Evolutionary conservation across 371 early-diverging fungal species (phyloP).

Genomic region (Conidiobolus incongruus): DNA sequence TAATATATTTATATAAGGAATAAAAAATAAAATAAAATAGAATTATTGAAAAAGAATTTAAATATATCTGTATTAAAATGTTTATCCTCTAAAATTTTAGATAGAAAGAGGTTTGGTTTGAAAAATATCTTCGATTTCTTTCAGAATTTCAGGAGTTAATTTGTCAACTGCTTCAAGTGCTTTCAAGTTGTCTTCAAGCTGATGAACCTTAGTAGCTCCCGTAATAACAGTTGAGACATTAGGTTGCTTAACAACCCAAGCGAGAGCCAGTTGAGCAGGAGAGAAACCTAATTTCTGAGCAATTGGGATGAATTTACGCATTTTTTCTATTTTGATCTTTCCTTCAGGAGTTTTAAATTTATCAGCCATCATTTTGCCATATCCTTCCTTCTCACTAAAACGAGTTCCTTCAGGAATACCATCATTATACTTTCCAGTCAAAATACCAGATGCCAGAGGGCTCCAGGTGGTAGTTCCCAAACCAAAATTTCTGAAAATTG

Average conservation of each 20-base stretch:
- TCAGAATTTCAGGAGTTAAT: conserved; percentile 42
- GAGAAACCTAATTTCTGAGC: conserved; percentile 36
- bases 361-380: conserved; percentile 28
- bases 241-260: conserved; percentile 51
- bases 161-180: conserved; percentile 26
- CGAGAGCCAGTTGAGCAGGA: conserved; percentile 52
- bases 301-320: conserved; percentile 12
- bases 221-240: conserved; percentile 12
- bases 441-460: conserved; percentile 46
- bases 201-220: conserved; percentile 35
- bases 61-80: too few species aligned
- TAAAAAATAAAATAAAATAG: too few species aligned
- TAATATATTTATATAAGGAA: too few species aligned
- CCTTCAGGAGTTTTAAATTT: conserved; percentile 37
- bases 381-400: conserved; percentile 33
- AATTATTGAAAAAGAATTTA: too few species aligned
- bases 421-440: conserved; percentile 59
- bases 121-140: conserved; percentile 33
- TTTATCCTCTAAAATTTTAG: conserved; percentile 36
- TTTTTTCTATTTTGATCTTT: conserved; percentile 21
- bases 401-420: conserved; percentile 49
- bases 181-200: too few species aligned
- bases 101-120: conserved; percentile 40
- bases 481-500: conserved; percentile 37
- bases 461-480: conserved; percentile 67